phyloP scores from a whole-genome alignment of 2,329 filamentous ascomycete genomes.

The Penicillium sp. region DNA sequence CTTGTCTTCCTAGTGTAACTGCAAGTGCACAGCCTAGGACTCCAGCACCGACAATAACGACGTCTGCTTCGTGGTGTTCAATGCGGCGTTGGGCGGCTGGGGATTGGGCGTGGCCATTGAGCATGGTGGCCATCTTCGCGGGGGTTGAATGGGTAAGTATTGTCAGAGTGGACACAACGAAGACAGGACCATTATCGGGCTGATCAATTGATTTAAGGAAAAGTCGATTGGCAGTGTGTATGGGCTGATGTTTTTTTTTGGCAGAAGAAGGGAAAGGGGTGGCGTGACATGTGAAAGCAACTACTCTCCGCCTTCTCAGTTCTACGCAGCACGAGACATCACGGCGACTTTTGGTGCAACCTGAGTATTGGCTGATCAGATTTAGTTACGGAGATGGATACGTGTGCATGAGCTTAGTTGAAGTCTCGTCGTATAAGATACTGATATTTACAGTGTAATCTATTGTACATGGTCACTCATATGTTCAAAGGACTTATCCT shows the following conservation, averaged over 20 bases:
- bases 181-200: conserved; percentile 17
- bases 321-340: conserved; percentile 11
- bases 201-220: conserved; percentile 23
- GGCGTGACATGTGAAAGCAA: conserved; percentile 35
- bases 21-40: conserved; percentile 85
- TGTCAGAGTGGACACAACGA: conserved; percentile 14
- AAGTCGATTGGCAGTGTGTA: conserved; percentile 10
- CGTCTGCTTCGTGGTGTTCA: conserved; percentile 64
- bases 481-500: neutral
- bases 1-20: conserved; percentile 79
- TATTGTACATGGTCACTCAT: conserved; percentile 3
- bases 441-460: too few species aligned
- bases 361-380: neutral
- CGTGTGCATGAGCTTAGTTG: neutral
- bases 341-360: neutral
- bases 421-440: too few species aligned
- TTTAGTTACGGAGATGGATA: neutral
- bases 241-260: conserved; percentile 22
- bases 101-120: conserved; percentile 27
- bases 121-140: conserved; percentile 23
- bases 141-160: conserved; percentile 10
- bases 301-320: conserved; percentile 11
- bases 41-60: conserved; percentile 88
- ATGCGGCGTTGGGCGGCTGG: conserved; percentile 47
- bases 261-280: conserved; percentile 20